Evolutionary conservation across 2,329 filamentous ascomycete genomes (phyloP).

Genomic region (Cladosporium cucumerinum): DNA sequence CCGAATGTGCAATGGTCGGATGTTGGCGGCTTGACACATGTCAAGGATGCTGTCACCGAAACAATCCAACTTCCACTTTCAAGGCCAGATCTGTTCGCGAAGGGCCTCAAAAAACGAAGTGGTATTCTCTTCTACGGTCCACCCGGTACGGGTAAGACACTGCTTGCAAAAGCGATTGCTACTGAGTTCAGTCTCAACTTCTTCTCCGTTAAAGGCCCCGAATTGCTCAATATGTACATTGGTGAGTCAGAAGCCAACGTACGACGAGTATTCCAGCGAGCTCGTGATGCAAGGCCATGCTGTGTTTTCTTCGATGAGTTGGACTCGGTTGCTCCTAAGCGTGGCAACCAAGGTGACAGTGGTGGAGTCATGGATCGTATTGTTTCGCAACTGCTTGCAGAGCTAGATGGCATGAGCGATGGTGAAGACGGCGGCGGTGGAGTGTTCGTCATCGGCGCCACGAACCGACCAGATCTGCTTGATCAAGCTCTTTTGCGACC

Average conservation of each 20-base stretch:
- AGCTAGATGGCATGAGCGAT: slow-evolving; percentile 96
- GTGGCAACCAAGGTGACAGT: slow-evolving; percentile 94
- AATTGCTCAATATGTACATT: slow-evolving; percentile 94
- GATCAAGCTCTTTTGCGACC: slow-evolving; percentile 86
- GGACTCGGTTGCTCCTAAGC: slow-evolving; percentile 90
- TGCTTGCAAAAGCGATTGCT: slow-evolving; percentile 89
- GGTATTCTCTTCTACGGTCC: slow-evolving; percentile 91
- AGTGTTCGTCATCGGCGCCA: slow-evolving; percentile 95
- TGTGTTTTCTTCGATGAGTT: slow-evolving; percentile 93
- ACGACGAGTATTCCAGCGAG: slow-evolving; percentile 80
- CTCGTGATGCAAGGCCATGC: slow-evolving; percentile 79
- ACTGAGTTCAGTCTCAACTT: slow-evolving; percentile 94
- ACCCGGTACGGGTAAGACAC: slow-evolving; percentile 85
- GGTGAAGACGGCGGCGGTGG: slow-evolving; percentile 77
- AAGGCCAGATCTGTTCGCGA: slow-evolving; percentile 88
- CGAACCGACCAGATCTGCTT: slow-evolving; percentile 87
- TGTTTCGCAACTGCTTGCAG: slow-evolving; percentile 88
- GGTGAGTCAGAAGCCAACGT: slow-evolving; percentile 93
- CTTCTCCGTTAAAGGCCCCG: slow-evolving; percentile 88
- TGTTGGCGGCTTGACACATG: slow-evolving; percentile 85
- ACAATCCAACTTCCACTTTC: slow-evolving; percentile 93
- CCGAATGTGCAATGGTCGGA: slow-evolving; percentile 96
- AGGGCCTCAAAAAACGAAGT: slow-evolving; percentile 96
- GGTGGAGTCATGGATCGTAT: slow-evolving; percentile 98
- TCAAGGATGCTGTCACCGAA: slow-evolving; percentile 95